Base-by-base conservation (phyloP, 805 yeast genomes). In the Tetrapisispora arboricola region DNA sequence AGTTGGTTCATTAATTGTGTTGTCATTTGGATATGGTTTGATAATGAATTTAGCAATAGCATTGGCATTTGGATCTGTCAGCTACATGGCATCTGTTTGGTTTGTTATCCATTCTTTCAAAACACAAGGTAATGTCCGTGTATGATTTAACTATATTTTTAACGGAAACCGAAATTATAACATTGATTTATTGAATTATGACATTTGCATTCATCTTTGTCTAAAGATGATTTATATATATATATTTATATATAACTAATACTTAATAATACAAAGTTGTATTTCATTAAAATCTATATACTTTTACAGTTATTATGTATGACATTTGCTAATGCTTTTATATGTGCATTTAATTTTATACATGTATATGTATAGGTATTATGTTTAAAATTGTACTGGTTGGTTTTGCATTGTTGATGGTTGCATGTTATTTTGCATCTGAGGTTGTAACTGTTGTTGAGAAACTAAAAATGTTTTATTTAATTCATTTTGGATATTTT, bases 51-150 rank as follows among this genome's bases (percentile, higher is more conserved):
- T 72, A 4, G 58, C 80, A 26, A 65, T 83, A 41, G 83, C 88
- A 1, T 63, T 81, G 28, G 76, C 81, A 1, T 78, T 84, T 51
- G 95, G 95, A 12, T 71, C 90, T 1, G 67, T 85, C 22, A 85
- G 88, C 3, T 71, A 82, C 35, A 55, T 80, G 40, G 72, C 87
- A 15, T 79, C 87, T 3, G 71, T 78, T 25, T 48, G 75, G 21
- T 84, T 85, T 57, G 76, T 84, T 22, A 72, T 72, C 49, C 73
- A 63, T 51, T 36, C 49, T n/a, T 48, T 45, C 17, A 39, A 36
- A 32, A 17, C 26, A 18, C 41, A 26, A 30, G 22, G 12, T 18
- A 20, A 18, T 20, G 19, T 20, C 6, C 26, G 9, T 15, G 7
- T 20, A 12, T n/a, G 17, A 13, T 30, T 21, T 39, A 18, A 35